Percentiles rank a stretch among this genome's conserved stretches.
Conservation (phyloP, 2,329 filamentous ascomycete species). For the Alternaria angustiovoidea region DNA sequence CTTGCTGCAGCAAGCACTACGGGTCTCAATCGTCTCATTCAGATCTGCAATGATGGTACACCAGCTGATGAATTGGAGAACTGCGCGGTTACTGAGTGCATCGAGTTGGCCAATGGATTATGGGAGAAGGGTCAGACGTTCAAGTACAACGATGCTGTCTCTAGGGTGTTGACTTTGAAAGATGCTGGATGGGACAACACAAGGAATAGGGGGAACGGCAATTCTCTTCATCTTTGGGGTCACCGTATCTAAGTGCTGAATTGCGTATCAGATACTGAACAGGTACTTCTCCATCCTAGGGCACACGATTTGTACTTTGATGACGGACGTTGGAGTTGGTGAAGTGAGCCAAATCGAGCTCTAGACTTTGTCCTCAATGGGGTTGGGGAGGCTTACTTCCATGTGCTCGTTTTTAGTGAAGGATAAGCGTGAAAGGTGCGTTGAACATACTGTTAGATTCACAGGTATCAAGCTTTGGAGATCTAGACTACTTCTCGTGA, state of each 20-base stretch:
- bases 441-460: neutral
- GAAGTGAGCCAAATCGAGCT: neutral
- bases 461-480: neutral
- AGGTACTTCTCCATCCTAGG: neutral
- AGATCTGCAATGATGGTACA: constrained; percentile 35
- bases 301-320: neutral
- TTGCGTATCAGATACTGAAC: neutral
- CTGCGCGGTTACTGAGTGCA: constrained; percentile 44
- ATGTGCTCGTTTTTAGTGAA: neutral
- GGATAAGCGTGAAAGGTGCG: neutral
- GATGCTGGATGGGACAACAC: constrained; percentile 45
- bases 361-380: neutral
- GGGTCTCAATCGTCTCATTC: constrained; percentile 43
- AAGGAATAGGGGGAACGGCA: constrained; percentile 38
- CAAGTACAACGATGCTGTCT: constrained; percentile 41
- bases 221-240: constrained; percentile 41
- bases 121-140: constrained; percentile 49
- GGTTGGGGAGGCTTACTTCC: neutral
- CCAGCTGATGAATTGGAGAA: constrained; percentile 34
- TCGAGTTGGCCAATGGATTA: constrained; percentile 44
- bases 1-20: constrained; percentile 30
- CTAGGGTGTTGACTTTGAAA: constrained; percentile 42
- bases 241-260: constrained; percentile 31
- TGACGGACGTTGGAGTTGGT: neutral
- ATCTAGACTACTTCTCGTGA: neutral